Evolutionary conservation across 768 basidiomycete species (phyloP), one percentile per base, ranked within the genome.

Genomic region (Kwoniella botswanensis): DNA sequence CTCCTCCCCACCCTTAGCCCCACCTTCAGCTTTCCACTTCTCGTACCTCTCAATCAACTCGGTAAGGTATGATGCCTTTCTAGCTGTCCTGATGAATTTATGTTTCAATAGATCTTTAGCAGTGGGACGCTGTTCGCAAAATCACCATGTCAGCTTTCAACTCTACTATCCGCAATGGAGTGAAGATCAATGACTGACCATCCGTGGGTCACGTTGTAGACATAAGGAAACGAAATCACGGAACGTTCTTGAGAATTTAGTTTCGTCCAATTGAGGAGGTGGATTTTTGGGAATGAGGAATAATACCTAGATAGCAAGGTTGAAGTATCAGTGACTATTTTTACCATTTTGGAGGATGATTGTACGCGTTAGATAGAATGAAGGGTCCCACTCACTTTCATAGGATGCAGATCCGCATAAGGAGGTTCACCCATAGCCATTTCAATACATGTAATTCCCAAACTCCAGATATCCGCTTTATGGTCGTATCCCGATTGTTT

Each of bases 401-500:
- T 98, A 5, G 97, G 97, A 85, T 99, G 97, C 54, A 98, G 85
- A 76, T 98, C 96, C 1, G 97, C 96, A 79, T 98, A 98, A 2
- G 97, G 97, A 46, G 97, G 97, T 82, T 98, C 96, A 35, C 96
- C 96, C 84, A 92, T 95, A 1, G 97, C 97, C 76, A 99, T 87
- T 83, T 99, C 97, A 75, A 98, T 98, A 41, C 94, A 93, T 7
- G 97, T 99, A 73, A 84, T 84, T 29, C 82, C 97, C 72, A 99
- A 85, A 84, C 92, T 93, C 97, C 97, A 99, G 60, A 99, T 98
- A 84, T 99, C 97, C 17, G 97, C 97, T 82, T 98, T 98, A 83
- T 95, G 92, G 79, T 98, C 97, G 84, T 99, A 99, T 4, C 97
- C 97, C 67, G 94, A 96, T 85, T 99, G 97, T 83, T 98, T 98